Conservation (phyloP, 257 asterid species). For the Fraxinus pennsylvanica region DNA sequence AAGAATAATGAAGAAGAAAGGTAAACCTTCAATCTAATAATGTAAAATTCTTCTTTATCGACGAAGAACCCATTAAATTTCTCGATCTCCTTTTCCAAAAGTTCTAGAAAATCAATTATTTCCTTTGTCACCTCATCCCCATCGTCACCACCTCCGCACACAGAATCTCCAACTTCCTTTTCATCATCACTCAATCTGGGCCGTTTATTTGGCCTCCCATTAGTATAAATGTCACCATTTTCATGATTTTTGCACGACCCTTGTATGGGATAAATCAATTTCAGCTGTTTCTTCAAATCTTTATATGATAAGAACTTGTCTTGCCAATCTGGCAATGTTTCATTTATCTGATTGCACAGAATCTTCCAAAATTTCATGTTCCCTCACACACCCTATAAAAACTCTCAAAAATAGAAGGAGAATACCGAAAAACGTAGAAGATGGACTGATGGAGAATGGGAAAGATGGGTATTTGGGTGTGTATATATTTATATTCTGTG, state of each 20-base stretch:
- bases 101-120: slow-evolving; percentile 44
- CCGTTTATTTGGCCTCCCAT: slow-evolving; percentile 39
- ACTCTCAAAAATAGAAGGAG: neutral
- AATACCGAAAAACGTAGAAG: neutral
- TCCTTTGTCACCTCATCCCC: slow-evolving; percentile 29
- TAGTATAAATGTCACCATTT: neutral
- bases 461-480: neutral
- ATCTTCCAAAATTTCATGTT: slow-evolving; percentile 61
- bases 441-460: neutral
- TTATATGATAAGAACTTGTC: slow-evolving; percentile 58
- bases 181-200: slow-evolving; percentile 34
- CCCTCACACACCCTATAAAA: neutral
- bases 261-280: slow-evolving; percentile 34
- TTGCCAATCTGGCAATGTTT: slow-evolving; percentile 56
- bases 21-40: slow-evolving; percentile 45
- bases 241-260: slow-evolving; percentile 18
- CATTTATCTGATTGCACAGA: slow-evolving; percentile 42
- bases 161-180: slow-evolving; percentile 3
- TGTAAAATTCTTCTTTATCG: slow-evolving; percentile 57
- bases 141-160: slow-evolving; percentile 26
- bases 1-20: neutral
- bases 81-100: slow-evolving; percentile 42
- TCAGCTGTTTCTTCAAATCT: slow-evolving; percentile 50
- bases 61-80: slow-evolving; percentile 54
- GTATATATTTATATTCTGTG: neutral